A percentile compares a stretch with the other conserved stretches of the same genome.
Conservation (phyloP, 805 yeast species). For the Pichia eremophila region DNA sequence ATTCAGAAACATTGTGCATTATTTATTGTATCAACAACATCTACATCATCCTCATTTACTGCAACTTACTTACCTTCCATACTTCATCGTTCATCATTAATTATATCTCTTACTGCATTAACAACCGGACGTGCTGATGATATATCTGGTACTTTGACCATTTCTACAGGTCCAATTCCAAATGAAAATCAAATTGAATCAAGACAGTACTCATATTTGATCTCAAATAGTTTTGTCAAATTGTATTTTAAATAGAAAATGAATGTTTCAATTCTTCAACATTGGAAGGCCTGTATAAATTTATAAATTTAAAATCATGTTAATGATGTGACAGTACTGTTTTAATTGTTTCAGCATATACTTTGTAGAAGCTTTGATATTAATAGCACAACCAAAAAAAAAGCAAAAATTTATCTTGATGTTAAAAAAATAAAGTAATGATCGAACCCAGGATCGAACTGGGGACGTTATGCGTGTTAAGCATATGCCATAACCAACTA, state of each 20-base stretch:
- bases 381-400: neutral
- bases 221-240: conserved; percentile 3
- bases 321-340: no score
- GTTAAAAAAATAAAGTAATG: conserved; percentile 33
- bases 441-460: conserved; percentile 99
- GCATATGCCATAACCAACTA: conserved; percentile 99
- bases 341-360: no score
- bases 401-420: no score
- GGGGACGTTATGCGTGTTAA: conserved; percentile 99
- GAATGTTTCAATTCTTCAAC: no score
- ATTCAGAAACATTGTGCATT: conserved; percentile 30
- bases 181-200: neutral
- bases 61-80: conserved; percentile 12
- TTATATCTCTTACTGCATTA: conserved; percentile 55
- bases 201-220: conserved; percentile 4
- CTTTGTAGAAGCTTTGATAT: no score
- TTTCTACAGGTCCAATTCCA: conserved; percentile 40
- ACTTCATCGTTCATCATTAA: conserved; percentile 40
- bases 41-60: neutral
- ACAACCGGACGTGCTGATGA: conserved; percentile 78
- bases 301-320: no score
- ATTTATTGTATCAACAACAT: conserved; percentile 24
- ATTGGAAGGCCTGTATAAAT: no score
- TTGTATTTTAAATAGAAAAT: conserved; percentile 5
- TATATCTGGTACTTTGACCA: conserved; percentile 60